Base-by-base conservation (phyloP, 441 rosid species). In the Gossypium trilobum region DNA sequence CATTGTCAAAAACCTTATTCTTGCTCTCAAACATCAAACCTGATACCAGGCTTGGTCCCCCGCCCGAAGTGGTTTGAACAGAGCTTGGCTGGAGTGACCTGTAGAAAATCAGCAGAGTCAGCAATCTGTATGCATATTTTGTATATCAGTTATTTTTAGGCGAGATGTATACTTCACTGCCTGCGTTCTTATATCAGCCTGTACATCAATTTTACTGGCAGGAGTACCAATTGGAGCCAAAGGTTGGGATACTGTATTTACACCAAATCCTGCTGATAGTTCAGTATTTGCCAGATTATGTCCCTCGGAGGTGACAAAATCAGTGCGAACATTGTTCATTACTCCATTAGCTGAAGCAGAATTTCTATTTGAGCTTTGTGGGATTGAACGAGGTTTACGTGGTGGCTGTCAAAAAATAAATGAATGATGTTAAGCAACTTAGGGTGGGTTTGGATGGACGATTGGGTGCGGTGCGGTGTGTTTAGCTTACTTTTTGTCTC, bases 221-320 rank as follows among this genome's bases (percentile, higher is more conserved):
- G 83, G 93, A 71, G 89, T 87, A 77, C 99, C 87, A 50, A 94
- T 88, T 27, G 97, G 97, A 70, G 88, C 90, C 83, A 95, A 78
- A 42, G 77, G 82, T 74, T 89, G 96, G 10, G 90, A 76, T 19
- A 54, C 74, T 52, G 64, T 48, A 27, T 80, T 73, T 31, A 83
- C 13, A 77, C 48, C 83, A 65, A 80, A 81, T 75, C 85, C 86
- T 14, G 81, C 77, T 17, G 91, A 81, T 14, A 66, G 73, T 78
- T 83, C 87, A 33, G 64, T 59, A 42, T 74, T 80, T 73, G 80
- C 74, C 39, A 74, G 61, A 54, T 81, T 82, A 69, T 54, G 77
- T 66, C 82, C 84, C 57, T 83, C 87, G 68, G 70, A 66, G 50
- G 81, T 68, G 74, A 75, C 82, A 54, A 75, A 81, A 75, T 82